Evolutionary conservation across 164 flowering plant species (phyloP), one percentile per base, ranked within the genome.

Genomic region (Annona squamosa): DNA sequence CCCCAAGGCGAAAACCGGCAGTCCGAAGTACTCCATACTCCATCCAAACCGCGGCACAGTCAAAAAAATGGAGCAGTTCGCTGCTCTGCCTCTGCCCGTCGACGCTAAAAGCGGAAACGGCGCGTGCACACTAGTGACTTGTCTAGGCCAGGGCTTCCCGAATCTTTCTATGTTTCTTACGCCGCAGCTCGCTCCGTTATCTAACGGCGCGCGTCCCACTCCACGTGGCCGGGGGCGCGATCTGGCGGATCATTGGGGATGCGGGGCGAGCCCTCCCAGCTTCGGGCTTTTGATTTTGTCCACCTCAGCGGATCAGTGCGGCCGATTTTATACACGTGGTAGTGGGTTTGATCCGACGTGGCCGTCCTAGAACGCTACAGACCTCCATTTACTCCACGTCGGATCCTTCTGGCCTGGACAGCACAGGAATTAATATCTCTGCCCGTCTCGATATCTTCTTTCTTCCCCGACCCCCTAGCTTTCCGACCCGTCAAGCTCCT

Each of bases 381-480:
- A 44, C 79, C 85, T 74, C 81, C 77, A 75, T 48, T 74, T 78
- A 62, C 56, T 74, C 82, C 80, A 79, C 79, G 72, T 80, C 82
- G 59, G n/a, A 69, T 18, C 13, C 72, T 2, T 48, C 18, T 26
- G 26, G 41, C 42, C 37, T 26, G 37, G 37, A 26, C 37, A 26
- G 37, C 37, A 26, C 0, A 26, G 16, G 52, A 65, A 70, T 63
- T 70, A 78, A 78, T 76, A 76, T 78, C 76, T 77, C 42, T 13
- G 37, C 68, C 52, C 7, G 18, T 63, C 70, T 43, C 42, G 65
- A 68, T 46, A 46, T 79, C 66, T 71, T 69, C 42, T 68, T 48
- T 46, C 46, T 59, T 7, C 73, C 48, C 42, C 73, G 6, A 42
- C 46, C 56, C 42, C 37, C 13, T 1, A 4, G 48, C 47, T 71